Base-by-base conservation (phyloP, 148 eudicot genomes). In the Cornus suecica region DNA sequence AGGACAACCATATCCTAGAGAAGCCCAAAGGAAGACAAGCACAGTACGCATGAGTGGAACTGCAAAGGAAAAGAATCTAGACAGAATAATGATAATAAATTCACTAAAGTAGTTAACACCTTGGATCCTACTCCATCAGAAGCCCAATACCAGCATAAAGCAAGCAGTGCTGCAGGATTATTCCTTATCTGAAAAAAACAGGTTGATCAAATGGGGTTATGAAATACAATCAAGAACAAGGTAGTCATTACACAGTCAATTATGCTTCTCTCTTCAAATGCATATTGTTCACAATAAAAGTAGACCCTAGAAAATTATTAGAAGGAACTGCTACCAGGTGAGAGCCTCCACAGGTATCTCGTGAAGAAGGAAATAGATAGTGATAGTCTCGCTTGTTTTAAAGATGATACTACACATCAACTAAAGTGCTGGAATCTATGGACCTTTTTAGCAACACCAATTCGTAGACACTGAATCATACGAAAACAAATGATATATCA, bases 131-230 rank as follows among this genome's bases (percentile, higher is more conserved):
- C 92, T 76, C 99, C 99, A 80, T 86, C 99, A 74, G 99, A 78
- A 66, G 94, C 97, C 99, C 98, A 96, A 68, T 91, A 96, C 99
- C 99, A 96, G 80, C 95, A 90, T 66, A 96, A 80, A 73, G 99
- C 98, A n/a, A 96, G 88, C 84, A 96, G 76, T 48, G 98, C 98
- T 15, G 98, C 95, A 66, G 99, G 99, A 76, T 96, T 96, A 64
- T 77, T 83, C 82, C 81, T 90, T 74, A 91, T 83, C 99, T 96
- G 85, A 80, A 86, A n/a, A 80, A 56, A 77, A 73, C 68, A n/a
- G 74, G 29, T 65, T 41, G 27, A 54, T 52, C 41, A 52, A 31
- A 23, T 48, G 7, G 20, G 23, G 31, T 29, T 34, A 3, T n/a
- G 34, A 61, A 61, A 31, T n/a, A 69, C 1, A 29, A 77, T 37